Percentiles rank a stretch among this genome's conserved stretches.
Evolutionary conservation across 1,284 basidiomycete species (phyloP).

Genomic region (Exsudoporus floridanus): DNA sequence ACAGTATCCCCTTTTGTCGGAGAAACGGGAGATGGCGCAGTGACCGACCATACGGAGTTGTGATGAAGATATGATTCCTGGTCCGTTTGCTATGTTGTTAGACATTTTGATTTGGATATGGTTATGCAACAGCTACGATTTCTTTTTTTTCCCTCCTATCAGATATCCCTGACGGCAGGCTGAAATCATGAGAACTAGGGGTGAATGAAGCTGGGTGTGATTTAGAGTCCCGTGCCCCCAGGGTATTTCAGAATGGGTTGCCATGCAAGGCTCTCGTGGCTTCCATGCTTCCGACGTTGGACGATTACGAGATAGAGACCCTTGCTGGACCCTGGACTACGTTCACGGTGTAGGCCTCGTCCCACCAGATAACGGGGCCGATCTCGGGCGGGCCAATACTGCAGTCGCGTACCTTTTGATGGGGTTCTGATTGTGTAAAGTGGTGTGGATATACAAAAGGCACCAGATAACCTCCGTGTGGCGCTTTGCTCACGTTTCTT

Average conservation of each 20-base stretch:
- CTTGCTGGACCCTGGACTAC: constrained; percentile 2
- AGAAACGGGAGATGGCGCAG: constrained; percentile 15
- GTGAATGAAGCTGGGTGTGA: neutral
- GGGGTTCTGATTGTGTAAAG: neutral
- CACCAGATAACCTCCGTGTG: constrained; percentile 28
- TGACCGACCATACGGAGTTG: constrained; percentile 24
- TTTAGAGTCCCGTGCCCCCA: neutral
- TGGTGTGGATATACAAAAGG: neutral
- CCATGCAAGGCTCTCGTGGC: constrained; percentile 22
- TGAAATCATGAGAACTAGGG: constrained; percentile 1
- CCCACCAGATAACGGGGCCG: neutral
- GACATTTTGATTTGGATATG: constrained; percentile 17
- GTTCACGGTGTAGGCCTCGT: neutral
- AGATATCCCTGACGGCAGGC: neutral
- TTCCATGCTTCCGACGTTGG: constrained; percentile 19
- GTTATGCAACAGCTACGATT: constrained; percentile 16
- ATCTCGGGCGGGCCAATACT: neutral
- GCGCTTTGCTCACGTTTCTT: neutral
- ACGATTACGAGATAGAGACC: constrained; percentile 6
- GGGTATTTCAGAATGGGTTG: constrained; percentile 11
- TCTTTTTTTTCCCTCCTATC: constrained; percentile 2
- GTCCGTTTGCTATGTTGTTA: constrained; percentile 12
- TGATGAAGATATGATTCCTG: constrained; percentile 13
- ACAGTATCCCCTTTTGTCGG: constrained; percentile 19
- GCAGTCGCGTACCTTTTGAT: neutral